These are phyloP conservation scores for Phytophthora megakarya DNA, from an alignment of 352 stramenopile species.

Conservation along the genomic window DNA sequence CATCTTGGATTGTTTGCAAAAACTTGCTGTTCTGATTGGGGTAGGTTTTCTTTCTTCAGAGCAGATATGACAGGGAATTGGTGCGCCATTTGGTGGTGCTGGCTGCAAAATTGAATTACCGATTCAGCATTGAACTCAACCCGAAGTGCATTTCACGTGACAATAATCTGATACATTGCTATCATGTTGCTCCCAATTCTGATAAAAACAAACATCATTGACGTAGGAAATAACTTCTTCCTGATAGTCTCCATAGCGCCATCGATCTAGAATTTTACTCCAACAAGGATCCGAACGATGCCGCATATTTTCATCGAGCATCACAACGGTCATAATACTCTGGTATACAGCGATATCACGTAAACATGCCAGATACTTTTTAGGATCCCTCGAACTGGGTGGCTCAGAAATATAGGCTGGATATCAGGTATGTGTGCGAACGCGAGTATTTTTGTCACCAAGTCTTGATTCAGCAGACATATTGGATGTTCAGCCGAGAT, in stretches of 20 bases:
- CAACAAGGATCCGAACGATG: background rate
- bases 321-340: constrained; percentile 1
- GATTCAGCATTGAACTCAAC: background rate
- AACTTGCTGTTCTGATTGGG: background rate
- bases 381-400: background rate
- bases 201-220: background rate
- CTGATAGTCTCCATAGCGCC: no score
- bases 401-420: background rate
- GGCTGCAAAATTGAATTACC: background rate
- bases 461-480: no score
- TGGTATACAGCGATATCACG: constrained; percentile 8
- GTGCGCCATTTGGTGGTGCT: background rate
- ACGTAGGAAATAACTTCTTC: background rate
- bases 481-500: no score
- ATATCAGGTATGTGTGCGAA: no score
- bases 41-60: background rate
- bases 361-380: background rate
- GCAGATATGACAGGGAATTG: constrained; percentile 1
- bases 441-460: no score
- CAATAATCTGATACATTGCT: background rate
- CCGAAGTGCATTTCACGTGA: background rate
- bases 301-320: constrained; percentile 11
- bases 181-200: background rate
- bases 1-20: no score
- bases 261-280: background rate